These are phyloP conservation scores for Mollisia scopiformis DNA, from an alignment of 2,329 filamentous ascomycete genomes.

Conservation along the genomic window DNA sequence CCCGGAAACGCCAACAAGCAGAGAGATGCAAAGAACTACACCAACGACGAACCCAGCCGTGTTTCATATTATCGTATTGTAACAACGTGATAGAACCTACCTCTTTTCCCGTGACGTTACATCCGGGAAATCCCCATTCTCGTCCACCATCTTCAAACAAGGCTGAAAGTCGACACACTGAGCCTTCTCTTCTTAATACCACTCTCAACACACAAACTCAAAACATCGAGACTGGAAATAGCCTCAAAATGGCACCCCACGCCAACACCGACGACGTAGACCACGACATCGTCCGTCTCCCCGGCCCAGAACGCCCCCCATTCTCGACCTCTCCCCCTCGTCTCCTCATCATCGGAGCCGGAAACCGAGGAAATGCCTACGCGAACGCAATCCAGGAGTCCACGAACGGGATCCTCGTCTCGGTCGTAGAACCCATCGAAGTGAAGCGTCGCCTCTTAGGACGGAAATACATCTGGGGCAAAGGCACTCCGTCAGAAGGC, in stretches of 20 bases:
- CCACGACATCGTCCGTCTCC: not conserved
- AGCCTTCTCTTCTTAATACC: not conserved
- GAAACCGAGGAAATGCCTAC: conserved; percentile 78
- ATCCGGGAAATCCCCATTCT: not conserved
- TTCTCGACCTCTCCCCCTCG: conserved; percentile 45
- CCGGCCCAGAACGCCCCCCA: not conserved
- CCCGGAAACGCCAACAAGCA: not conserved
- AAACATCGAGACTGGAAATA: not conserved
- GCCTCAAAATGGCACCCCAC: not conserved
- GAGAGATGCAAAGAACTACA: not conserved
- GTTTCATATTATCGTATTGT: not conserved
- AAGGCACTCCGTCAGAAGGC: conserved; percentile 37
- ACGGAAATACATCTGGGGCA: conserved; percentile 71
- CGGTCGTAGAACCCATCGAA: conserved; percentile 79
- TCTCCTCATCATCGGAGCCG: conserved; percentile 80
- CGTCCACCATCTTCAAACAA: not conserved
- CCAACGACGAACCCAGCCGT: not conserved
- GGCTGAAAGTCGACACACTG: not conserved
- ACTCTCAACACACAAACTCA: not conserved
- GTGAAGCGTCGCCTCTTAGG: conserved; percentile 78
- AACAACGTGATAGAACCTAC: not conserved
- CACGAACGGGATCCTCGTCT: conserved; percentile 57
- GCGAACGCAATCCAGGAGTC: conserved; percentile 65
- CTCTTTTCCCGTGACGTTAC: not conserved
- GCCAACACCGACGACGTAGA: not conserved